Base-by-base conservation (phyloP, 768 basidiomycete species). In the Hygrophoropsis aurantiaca region DNA sequence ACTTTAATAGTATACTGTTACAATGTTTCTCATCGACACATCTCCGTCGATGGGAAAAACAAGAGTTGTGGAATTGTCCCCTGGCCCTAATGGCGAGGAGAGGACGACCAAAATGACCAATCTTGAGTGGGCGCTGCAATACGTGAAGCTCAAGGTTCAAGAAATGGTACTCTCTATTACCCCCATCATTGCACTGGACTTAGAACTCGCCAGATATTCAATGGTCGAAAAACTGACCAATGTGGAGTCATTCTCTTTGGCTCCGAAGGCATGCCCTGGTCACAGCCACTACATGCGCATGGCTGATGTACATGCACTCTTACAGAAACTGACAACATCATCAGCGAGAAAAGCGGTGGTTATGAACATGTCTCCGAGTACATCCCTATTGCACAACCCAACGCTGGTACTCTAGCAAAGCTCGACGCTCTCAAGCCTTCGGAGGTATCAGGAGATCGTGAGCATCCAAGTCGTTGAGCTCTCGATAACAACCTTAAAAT, bases 241-340 rank as follows among this genome's bases (percentile, higher is more conserved):
- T 91, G 92, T 61, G 90, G 92, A n/a, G 80, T 97, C 23, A 77
- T 97, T 39, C 67, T 85, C 3, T 93, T 92, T 58, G 94, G 91
- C n/a, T 81, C 86, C 2, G 83, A 90, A 64, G 80, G 92, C 80
- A 23, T 42, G 57, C 40, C 10, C 43, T 25, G 18, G 27, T 7
- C 27, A 13, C 27, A 30, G 13, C 6, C 27, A 13, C 27, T 13
- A 30, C 27, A 30, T 30, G 27, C 13, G 7, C 27, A 6, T 13
- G 27, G 13, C 27, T 30, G 27, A 11, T 35, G 9, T 10, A 50
- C 25, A 36, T 33, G 13, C 36, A 6, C 37, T 33, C 10, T n/a
- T 32, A 41, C 44, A 87, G 87, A 78, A 41, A 90, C 86, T 16
- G 66, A 77, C 46, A 92, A 90, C 52, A 63, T 80, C 37, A 65